Base-by-base conservation (phyloP, 163 green algal species). In the Chlorella variabilis region DNA sequence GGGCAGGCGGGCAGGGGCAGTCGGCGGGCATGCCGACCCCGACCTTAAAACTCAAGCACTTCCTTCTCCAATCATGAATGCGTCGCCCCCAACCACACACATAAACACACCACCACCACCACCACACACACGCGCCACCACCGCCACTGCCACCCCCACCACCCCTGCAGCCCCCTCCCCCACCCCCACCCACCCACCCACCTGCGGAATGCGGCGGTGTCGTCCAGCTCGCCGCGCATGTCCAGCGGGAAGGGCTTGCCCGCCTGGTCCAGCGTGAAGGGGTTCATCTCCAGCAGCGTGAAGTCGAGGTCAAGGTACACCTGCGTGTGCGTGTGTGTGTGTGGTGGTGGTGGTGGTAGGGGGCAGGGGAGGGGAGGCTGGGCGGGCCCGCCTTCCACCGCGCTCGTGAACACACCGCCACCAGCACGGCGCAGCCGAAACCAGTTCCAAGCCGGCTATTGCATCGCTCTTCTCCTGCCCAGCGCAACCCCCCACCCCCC, bases 241-340 rank as follows among this genome's bases (percentile, higher is more conserved):
- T 89, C 85, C 87, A 83, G 85, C 49, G 29, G 85, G 67, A 90
- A 98, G 61, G 95, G 94, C 80, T 89, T 71, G 45, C 94, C 93
- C 2, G 76, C 29, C 11, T 83, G 9, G 49, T 91, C 91, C 76
- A 98, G 81, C 1, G 94, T 97, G 86, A 98, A 98, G 1, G 95
- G 73, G 86, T 99, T 98, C 93, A 98, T 98, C 89, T 98, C 95
- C 75, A 98, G 84, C 71, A 99, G 83, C 2, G 90, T 97, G 61
- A 92, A 94, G 89, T 98, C 95, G 66, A 98, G 83, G 87, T 98
- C 95, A 0, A 70, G 66, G 75, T 63, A 86, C 27, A 83, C 75
- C 77, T 83, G 65, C 0, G 11, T 31, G 1, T 6, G 41, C 25
- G 41, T 21, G 29, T 7, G 29, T 5, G 3, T 7, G 36, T 11